These are phyloP conservation scores for Hortiboletus flavorubellus DNA, from an alignment of 768 basidiomycete genomes.

Conservation along the genomic window DNA sequence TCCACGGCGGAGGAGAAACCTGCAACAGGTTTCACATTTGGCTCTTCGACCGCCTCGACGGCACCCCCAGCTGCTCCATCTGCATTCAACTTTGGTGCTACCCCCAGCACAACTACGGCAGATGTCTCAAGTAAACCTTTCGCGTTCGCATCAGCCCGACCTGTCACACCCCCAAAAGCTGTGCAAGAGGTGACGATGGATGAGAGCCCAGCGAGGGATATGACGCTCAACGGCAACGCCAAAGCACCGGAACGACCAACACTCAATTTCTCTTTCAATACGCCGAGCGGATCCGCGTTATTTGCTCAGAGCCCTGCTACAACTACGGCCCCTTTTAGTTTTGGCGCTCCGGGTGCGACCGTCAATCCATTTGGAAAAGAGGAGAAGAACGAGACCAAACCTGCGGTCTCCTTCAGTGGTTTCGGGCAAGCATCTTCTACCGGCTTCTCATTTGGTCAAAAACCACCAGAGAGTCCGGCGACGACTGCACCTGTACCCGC, in stretches of 20 bases:
- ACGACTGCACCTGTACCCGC: constrained; percentile 37
- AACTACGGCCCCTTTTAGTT: constrained; percentile 33
- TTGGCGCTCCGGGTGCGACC: constrained; percentile 27
- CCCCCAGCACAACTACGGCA: constrained; percentile 35
- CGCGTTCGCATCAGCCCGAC: constrained; percentile 47
- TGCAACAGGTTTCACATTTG: constrained; percentile 43
- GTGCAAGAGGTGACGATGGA: constrained; percentile 77
- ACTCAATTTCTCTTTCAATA: constrained; percentile 48
- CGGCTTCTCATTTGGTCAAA: constrained; percentile 49
- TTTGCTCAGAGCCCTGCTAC: constrained; percentile 35
- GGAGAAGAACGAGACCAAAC: constrained; percentile 42
- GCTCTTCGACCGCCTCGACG: constrained; percentile 34
- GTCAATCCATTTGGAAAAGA: constrained; percentile 52
- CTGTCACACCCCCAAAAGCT: constrained; percentile 63
- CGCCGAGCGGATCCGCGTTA: constrained; percentile 34
- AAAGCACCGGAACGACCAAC: constrained; percentile 41
- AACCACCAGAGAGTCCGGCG: constrained; percentile 36
- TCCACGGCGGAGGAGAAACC: constrained; percentile 36
- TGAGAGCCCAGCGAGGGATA: constrained; percentile 71
- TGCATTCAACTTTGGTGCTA: constrained; percentile 47
- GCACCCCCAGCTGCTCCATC: constrained; percentile 31
- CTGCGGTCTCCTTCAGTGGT: constrained; percentile 39
- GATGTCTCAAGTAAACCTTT: constrained; percentile 52
- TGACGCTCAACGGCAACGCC: constrained; percentile 40
- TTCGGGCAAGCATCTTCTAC: constrained; percentile 45